Conservation (phyloP, 805 yeast genomes). For the Wickerhamiella sorbophila region DNA sequence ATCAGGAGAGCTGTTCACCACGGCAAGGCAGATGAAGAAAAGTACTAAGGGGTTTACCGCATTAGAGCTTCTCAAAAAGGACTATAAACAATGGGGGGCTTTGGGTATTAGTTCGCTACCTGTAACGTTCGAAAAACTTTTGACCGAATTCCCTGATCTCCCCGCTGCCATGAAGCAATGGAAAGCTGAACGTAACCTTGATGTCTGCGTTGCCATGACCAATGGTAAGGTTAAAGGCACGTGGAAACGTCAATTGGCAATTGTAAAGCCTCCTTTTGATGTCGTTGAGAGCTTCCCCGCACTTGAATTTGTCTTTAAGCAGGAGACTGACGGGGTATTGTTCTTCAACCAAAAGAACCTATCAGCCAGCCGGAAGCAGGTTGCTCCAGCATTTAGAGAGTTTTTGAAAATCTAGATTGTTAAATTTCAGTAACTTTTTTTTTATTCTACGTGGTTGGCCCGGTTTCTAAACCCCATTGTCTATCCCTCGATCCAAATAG, state of each 20-base stretch:
- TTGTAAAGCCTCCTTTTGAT: conserved; percentile 21
- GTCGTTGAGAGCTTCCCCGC: conserved; percentile 14
- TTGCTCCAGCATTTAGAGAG: conserved; percentile 46
- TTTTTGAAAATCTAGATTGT: conserved; percentile 6
- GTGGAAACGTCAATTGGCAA: conserved; percentile 34
- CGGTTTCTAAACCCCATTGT: no score
- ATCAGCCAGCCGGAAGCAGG: conserved; percentile 69
- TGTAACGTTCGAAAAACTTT: conserved; percentile 44
- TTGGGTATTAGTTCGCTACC: conserved; percentile 73
- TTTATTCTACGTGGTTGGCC: no score
- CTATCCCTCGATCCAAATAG: no score
- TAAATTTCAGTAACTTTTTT: no score
- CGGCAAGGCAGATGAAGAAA: conserved; percentile 37
- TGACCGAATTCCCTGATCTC: conserved; percentile 20
- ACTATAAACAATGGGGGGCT: conserved; percentile 57
- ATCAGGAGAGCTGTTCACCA: not conserved
- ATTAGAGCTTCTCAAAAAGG: conserved; percentile 58
- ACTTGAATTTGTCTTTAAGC: conserved; percentile 8
- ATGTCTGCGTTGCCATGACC: conserved; percentile 36
- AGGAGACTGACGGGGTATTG: conserved; percentile 10
- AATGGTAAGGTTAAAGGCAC: conserved; percentile 22
- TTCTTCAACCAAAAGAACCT: conserved; percentile 37
- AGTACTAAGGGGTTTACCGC: conserved; percentile 47
- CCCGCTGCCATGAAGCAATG: conserved; percentile 21
- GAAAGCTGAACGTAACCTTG: conserved; percentile 26